Conservation (phyloP, 257 asterid species). For the Primulina huaijiensis region DNA sequence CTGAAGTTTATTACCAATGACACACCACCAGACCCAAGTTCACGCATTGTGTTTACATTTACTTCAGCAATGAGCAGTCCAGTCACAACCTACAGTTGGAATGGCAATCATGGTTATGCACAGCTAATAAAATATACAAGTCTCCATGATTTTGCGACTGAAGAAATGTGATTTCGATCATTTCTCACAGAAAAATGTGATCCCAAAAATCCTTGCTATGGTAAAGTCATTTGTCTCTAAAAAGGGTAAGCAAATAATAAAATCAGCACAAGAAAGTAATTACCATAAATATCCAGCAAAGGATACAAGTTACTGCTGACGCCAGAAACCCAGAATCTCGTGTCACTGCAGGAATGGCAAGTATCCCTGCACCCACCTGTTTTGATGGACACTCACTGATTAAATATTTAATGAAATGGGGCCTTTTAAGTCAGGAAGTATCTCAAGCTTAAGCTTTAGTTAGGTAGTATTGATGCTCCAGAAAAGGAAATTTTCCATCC, state of each 20-base stretch:
- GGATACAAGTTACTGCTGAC: slow-evolving; percentile 66
- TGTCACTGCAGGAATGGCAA: slow-evolving; percentile 94
- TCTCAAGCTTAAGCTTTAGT: background rate
- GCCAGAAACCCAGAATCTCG: slow-evolving; percentile 91
- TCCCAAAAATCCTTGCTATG: slow-evolving; percentile 3
- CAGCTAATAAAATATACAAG: slow-evolving; percentile 3
- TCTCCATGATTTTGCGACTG: background rate
- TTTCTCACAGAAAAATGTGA: background rate
- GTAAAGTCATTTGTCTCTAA: slow-evolving; percentile 1
- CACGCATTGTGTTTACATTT: slow-evolving; percentile 94
- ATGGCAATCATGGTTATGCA: slow-evolving; percentile 10
- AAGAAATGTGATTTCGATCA: background rate
- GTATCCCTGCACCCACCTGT: slow-evolving; percentile 92
- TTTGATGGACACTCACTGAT: background rate
- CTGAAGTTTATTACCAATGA: slow-evolving; percentile 59
- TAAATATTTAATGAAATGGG: slow-evolving; percentile 9
- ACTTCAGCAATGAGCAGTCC: slow-evolving; percentile 97
- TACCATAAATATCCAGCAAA: slow-evolving; percentile 91
- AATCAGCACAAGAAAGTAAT: slow-evolving; percentile 12
- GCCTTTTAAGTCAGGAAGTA: slow-evolving; percentile 4
- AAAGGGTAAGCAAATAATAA: background rate
- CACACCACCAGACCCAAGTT: slow-evolving; percentile 93
- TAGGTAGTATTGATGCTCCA: background rate
- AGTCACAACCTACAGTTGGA: slow-evolving; percentile 57
- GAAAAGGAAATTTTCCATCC: background rate